phyloP scores from a whole-genome alignment of 352 stramenopile genomes.

The Pythium biforme region DNA sequence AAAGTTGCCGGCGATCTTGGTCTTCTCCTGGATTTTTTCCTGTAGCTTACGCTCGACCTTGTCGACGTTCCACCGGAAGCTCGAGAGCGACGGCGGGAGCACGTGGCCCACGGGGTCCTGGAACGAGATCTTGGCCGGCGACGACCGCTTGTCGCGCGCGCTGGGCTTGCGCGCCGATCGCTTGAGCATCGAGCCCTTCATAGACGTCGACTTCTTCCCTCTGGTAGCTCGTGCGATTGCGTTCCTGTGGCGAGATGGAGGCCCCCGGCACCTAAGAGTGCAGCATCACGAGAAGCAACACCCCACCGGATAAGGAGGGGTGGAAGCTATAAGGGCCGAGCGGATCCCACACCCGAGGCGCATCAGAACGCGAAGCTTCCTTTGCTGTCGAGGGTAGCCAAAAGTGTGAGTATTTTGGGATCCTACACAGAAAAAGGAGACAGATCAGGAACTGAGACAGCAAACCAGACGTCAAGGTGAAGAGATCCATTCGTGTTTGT shows the following conservation, averaged over 20 bases:
- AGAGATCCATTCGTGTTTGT: slow-evolving; percentile 4
- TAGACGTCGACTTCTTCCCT: background rate
- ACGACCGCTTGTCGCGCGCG: slow-evolving; percentile 26
- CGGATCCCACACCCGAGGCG: background rate
- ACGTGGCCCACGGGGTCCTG: slow-evolving; percentile 58
- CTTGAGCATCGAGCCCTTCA: slow-evolving; percentile 37
- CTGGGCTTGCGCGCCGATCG: slow-evolving; percentile 20
- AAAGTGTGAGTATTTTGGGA: background rate
- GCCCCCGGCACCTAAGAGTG: no score
- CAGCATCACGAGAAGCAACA: no score
- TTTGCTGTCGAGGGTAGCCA: no score
- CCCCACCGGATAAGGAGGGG: no score
- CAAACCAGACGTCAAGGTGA: background rate
- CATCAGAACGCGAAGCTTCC: background rate
- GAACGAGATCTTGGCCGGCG: slow-evolving; percentile 58
- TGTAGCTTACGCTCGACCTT: slow-evolving; percentile 82
- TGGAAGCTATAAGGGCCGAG: no score
- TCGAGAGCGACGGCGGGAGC: slow-evolving; percentile 59
- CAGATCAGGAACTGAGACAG: background rate
- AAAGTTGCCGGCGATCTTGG: slow-evolving; percentile 80
- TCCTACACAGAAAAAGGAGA: background rate
- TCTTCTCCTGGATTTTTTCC: slow-evolving; percentile 87
- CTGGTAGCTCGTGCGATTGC: background rate
- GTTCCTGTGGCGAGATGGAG: no score
- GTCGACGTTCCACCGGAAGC: slow-evolving; percentile 75